phyloP scores from a whole-genome alignment of 768 basidiomycete species.

The Pleurotus salmoneostramineus region DNA sequence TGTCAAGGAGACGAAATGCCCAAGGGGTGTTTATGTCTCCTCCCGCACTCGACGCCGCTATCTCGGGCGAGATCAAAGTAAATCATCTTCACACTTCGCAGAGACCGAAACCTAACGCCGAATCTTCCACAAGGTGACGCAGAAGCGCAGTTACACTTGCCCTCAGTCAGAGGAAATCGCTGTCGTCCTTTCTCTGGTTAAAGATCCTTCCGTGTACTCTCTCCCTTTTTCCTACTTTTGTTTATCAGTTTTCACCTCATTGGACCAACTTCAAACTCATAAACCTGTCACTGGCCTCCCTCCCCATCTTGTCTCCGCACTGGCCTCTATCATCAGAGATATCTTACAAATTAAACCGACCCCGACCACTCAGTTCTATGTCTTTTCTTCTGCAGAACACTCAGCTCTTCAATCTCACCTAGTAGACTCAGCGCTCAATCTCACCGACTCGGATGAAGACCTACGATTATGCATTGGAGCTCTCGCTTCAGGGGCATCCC shows the following conservation, averaged over 20 bases:
- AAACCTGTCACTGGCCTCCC: conserved; percentile 20
- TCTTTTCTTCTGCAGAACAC: conserved; percentile 40
- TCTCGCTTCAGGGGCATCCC: conserved; percentile 42
- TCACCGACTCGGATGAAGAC: conserved; percentile 23
- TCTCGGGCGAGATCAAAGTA: conserved; percentile 29
- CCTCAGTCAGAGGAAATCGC: conserved; percentile 42
- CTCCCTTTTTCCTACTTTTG: conserved; percentile 34
- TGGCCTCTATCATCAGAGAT: conserved; percentile 30
- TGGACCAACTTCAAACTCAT: conserved; percentile 10
- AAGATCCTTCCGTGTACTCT: conserved; percentile 23
- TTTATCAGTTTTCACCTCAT: conserved; percentile 27
- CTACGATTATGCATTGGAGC: conserved; percentile 47
- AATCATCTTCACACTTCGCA: not conserved
- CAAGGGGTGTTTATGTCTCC: conserved; percentile 18
- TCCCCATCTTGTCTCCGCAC: conserved; percentile 26
- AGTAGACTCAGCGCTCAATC: conserved; percentile 34
- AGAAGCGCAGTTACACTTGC: conserved; percentile 39
- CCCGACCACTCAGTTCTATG: conserved; percentile 40
- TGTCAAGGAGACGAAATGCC: conserved; percentile 21
- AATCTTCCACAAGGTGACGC: conserved; percentile 28
- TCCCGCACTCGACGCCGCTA: conserved; percentile 36
- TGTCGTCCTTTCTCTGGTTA: conserved; percentile 37
- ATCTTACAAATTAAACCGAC: conserved; percentile 22
- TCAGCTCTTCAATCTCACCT: conserved; percentile 35
- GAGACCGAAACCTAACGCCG: not conserved